phyloP scores from a whole-genome alignment of 1,284 basidiomycete genomes.

The Athelia psychrophila region DNA sequence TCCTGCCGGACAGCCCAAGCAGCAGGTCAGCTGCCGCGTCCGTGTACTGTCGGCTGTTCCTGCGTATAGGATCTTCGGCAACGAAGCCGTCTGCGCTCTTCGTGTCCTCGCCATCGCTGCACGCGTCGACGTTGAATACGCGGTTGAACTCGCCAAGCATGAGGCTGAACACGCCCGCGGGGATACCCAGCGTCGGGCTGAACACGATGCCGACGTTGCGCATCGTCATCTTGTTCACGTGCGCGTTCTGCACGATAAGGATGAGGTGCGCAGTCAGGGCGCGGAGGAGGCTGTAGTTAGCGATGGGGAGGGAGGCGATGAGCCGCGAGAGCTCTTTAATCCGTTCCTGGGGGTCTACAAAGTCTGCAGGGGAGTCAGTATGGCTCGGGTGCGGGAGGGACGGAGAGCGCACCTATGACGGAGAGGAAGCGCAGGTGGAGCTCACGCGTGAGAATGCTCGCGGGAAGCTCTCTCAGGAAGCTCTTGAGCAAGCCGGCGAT shows the following conservation, averaged over 20 bases:
- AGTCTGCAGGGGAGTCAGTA: constrained; percentile 43
- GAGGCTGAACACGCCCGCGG: constrained; percentile 90
- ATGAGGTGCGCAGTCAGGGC: constrained; percentile 96
- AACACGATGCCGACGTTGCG: constrained; percentile 98
- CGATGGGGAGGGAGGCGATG: constrained; percentile 83
- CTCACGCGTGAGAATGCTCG: constrained; percentile 89
- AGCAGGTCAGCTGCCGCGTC: constrained; percentile 77
- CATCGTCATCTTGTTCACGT: constrained; percentile 98
- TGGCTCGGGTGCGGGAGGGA: constrained; percentile 1
- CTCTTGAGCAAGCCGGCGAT: constrained; percentile 91
- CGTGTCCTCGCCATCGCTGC: constrained; percentile 35
- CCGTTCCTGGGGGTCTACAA: constrained; percentile 84
- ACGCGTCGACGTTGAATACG: constrained; percentile 74
- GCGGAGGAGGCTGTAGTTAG: constrained; percentile 92
- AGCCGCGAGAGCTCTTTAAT: constrained; percentile 85
- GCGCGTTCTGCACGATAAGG: constrained; percentile 88
- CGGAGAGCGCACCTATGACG: constrained; percentile 75
- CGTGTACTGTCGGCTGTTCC: constrained; percentile 78
- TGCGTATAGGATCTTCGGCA: constrained; percentile 42
- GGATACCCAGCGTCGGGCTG: constrained; percentile 92
- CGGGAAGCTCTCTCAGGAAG: constrained; percentile 87
- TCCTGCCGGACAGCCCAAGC: constrained; percentile 69
- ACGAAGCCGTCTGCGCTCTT: constrained; percentile 27
- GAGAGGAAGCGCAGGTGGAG: constrained; percentile 85
- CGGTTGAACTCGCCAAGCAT: constrained; percentile 90